phyloP scores from a whole-genome alignment of 768 basidiomycete species.

The Suillus alpinus region DNA sequence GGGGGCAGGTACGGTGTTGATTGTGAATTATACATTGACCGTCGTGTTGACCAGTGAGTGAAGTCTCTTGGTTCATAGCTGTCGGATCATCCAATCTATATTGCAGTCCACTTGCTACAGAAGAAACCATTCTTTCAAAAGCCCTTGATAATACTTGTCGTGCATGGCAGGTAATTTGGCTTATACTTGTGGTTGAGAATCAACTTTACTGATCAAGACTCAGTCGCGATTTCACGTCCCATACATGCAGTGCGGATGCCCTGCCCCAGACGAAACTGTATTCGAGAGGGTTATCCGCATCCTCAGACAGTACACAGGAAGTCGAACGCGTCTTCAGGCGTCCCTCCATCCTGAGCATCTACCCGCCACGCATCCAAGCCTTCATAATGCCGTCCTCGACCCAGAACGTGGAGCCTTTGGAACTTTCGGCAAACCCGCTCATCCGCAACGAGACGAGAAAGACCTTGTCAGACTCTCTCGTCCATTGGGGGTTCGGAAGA shows the following conservation, averaged over 20 bases:
- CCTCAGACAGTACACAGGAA: conserved; percentile 16
- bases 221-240: conserved; percentile 44
- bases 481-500: background rate
- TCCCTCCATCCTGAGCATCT: conserved; percentile 36
- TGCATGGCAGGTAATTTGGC: conserved; percentile 44
- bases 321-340: conserved; percentile 30
- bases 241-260: conserved; percentile 63
- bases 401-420: conserved; percentile 26
- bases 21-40: conserved; percentile 40
- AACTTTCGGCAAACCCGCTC: conserved; percentile 10
- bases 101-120: conserved; percentile 47
- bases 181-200: background rate
- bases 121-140: conserved; percentile 41
- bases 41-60: conserved; percentile 55
- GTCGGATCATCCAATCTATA: background rate
- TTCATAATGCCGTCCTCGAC: conserved; percentile 47
- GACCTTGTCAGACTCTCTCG: background rate
- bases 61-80: background rate
- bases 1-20: conserved; percentile 43
- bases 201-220: conserved; percentile 10
- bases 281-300: conserved; percentile 41
- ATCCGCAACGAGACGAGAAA: background rate
- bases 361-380: conserved; percentile 53
- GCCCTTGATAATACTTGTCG: conserved; percentile 52
- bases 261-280: conserved; percentile 43